Evolutionary conservation across 1,284 basidiomycete species (phyloP), one percentile per base, ranked within the genome.

Genomic region (Microbotryomycetes sp.): DNA sequence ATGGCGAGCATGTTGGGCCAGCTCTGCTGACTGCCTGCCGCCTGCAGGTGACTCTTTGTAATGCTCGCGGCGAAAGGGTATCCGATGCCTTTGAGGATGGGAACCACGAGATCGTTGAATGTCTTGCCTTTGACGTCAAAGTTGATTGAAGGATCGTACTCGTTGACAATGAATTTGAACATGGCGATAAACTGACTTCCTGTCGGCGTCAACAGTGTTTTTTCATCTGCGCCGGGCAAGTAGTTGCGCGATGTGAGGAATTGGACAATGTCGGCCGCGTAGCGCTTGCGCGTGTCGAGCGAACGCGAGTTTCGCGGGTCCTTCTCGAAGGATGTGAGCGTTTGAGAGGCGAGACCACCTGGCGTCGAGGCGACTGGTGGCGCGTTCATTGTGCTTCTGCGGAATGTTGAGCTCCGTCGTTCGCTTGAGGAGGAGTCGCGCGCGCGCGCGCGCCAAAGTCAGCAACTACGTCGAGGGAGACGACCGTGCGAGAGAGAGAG

Each of bases 1-100:
- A 74, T 73, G 18, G 70, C 73, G 27, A 74, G 59, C 60, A 74
- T 67, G 41, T 63, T 66, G 6, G 72, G 72, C 73, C 73, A 74
- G 52, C 57, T 70, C 50, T 72, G 71, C 54, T 67, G 65, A 18
- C 64, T 67, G 0, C 71, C 73, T 28, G 69, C 61, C 6, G 70
- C 67, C 57, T 74, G 73, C 16, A 74, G 48, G 27, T 71, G 70
- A 49, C 69, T 73, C 55, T 72, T 73, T 23, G 64, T 64, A 53
- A 74, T 71, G 30, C 54, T 57, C 28, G 69, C 64, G 29, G 64
- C 63, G 49, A 71, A 71, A 15, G 71, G 67, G 62, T 74, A 74
- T 49, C 70, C 69, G 26, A 64, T 56, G 15, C 35, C 48, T 18
- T 65, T 54, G 4, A 74, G 45, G 15, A 67, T 60, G 4, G 52